Base-by-base conservation (phyloP, 140 eudicot genomes). In the Senecio squalidus region DNA sequence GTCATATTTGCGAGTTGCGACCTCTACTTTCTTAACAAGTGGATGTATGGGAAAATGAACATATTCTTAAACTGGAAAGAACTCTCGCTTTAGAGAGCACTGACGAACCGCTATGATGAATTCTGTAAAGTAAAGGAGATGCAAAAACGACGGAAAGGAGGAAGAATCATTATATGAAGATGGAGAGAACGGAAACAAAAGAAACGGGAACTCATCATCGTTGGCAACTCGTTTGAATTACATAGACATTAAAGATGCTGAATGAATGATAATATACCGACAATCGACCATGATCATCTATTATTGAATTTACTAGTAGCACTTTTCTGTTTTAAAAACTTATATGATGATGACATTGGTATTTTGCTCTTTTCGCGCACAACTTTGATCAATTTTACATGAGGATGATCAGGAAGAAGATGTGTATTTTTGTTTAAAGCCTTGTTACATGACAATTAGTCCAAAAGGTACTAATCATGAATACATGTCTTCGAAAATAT, bases 31-130 rank as follows among this genome's bases (percentile, higher is more conserved):
- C 22, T 6, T 51, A 4, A 51, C 38, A 51, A 3, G 2, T 23
- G 24, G 58, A n/a, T n/a, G n/a, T n/a, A n/a, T 44, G 41, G 16
- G 70, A 13, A 48, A 30, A 66, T 58, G 7, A 25, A 49, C 65
- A 89, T 89, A 57, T 65, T 51, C 76, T 39, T 80, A 71, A 33
- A 46, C 73, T 5, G 89, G 78, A 58, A 80, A 59, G 74, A 62
- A 26, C 9, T 26, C 38, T 15, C 52, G 71, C 69, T 90, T 90
- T 62, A 78, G 69, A 72, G 94, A 82, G 75, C 94, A 77, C 17
- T 68, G 97, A 58, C 75, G 80, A 52, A 87, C 9, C 97, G 85
- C 58, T 90, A 90, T 57, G 94, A 90, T 40, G 97, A 90, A 60
- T 90, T 73, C 51, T 76, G 36, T 36, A 83, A 80, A 66, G 87